These are phyloP conservation scores for Aspergillus diversus DNA, from an alignment of 495 filamentous ascomycete species.

Conservation along the genomic window DNA sequence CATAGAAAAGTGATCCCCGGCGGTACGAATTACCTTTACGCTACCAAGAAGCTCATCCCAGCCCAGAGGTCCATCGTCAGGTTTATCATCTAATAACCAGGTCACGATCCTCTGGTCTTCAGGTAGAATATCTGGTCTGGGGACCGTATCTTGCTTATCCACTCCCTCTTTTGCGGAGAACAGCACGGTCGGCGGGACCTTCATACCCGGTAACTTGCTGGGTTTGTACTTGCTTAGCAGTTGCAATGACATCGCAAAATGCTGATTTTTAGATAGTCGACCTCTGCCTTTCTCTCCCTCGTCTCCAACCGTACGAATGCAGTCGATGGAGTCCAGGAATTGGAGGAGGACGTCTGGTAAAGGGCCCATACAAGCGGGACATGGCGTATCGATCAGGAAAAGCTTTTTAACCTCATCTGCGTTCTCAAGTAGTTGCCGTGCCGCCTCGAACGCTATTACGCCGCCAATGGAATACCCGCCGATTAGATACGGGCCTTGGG, in stretches of 20 bases:
- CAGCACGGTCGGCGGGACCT: not conserved
- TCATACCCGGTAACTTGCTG: too few species aligned
- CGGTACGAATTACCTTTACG: not conserved
- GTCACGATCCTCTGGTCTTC: not conserved
- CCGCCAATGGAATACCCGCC: conserved; percentile 17
- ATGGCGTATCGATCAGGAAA: conserved; percentile 13
- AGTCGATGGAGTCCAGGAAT: conserved; percentile 5
- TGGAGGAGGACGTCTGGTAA: not conserved
- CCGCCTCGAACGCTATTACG: conserved; percentile 12
- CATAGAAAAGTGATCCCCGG: not conserved
- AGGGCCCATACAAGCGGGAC: not conserved
- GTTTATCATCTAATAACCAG: conserved; percentile 1
- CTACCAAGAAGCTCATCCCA: not conserved
- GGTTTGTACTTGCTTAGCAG: too few species aligned
- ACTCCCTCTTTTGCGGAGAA: not conserved
- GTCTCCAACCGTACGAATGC: not conserved
- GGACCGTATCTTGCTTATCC: not conserved
- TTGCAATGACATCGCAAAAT: too few species aligned
- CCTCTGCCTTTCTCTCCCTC: not conserved
- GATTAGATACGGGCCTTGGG: conserved; percentile 6
- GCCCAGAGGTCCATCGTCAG: not conserved
- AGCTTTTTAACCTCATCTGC: conserved; percentile 6
- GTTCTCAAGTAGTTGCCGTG: not conserved
- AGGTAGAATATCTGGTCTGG: not conserved
- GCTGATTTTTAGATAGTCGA: not conserved